phyloP scores from a whole-genome alignment of 257 asterid genomes.

The Coffea eugenioides region DNA sequence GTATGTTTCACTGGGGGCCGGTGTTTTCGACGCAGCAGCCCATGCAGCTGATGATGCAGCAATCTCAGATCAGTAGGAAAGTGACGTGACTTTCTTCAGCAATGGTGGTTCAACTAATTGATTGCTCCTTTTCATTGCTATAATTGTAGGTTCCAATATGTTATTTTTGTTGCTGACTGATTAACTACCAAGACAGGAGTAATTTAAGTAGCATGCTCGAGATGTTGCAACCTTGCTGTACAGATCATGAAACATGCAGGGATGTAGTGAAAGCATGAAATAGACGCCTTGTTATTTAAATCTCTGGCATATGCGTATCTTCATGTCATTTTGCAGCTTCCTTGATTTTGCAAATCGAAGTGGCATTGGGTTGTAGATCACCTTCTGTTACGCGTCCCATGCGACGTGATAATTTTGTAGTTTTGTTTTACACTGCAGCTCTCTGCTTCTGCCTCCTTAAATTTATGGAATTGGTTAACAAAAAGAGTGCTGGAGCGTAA shows the following conservation, averaged over 20 bases:
- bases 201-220: background rate
- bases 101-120: constrained; percentile 4
- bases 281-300: background rate
- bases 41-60: background rate
- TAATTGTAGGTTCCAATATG: background rate
- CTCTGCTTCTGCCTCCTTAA: no score
- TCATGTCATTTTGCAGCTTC: no score
- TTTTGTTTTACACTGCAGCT: no score
- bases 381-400: background rate
- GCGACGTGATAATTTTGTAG: no score
- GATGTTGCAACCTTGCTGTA: constrained; percentile 8
- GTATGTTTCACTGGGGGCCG: background rate
- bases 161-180: background rate
- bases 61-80: background rate
- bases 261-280: background rate
- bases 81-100: background rate
- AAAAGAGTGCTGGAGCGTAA: no score
- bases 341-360: background rate
- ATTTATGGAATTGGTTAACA: no score
- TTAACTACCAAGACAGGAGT: background rate
- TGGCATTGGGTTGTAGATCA: background rate
- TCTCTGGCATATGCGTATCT: background rate
- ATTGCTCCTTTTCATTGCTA: background rate
- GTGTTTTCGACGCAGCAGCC: background rate
- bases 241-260: constrained; percentile 7